A percentile compares a stretch with the other conserved stretches of the same genome.
Evolutionary conservation across 2,329 filamentous ascomycete genomes (phyloP).

Genomic region (Acarospora socialis): DNA sequence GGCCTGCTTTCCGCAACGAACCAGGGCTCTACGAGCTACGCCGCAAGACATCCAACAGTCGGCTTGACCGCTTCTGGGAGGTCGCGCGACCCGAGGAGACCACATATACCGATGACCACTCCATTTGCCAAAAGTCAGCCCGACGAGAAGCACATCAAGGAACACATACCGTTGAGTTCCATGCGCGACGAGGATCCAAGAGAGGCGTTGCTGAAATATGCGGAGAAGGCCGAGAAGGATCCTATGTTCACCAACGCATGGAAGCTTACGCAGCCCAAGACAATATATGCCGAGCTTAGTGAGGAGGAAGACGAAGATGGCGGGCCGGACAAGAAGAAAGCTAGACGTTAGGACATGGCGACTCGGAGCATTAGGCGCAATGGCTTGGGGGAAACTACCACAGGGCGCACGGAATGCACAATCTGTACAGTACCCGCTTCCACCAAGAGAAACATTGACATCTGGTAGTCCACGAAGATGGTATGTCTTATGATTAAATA

Average conservation of each 20-base stretch:
- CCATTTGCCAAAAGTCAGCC: constrained; percentile 85
- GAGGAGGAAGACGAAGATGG: constrained; percentile 63
- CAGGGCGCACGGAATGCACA: no score
- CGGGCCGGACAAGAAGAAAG: constrained; percentile 50
- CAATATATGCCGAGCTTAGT: constrained; percentile 78
- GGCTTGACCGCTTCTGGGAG: constrained; percentile 67
- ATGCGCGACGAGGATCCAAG: constrained; percentile 96
- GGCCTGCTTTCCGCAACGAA: constrained; percentile 10
- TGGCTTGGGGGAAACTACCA: no score
- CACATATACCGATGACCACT: constrained; percentile 70
- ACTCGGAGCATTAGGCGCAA: no score
- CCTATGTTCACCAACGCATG: constrained; percentile 91
- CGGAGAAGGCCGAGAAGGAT: constrained; percentile 80
- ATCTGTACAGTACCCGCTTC: no score
- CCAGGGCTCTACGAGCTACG: constrained; percentile 10
- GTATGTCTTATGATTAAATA: no score
- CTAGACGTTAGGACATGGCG: constrained; percentile 21
- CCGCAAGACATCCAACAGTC: constrained; percentile 50
- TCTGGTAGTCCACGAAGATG: no score
- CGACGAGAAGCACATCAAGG: constrained; percentile 75
- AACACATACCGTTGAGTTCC: constrained; percentile 74
- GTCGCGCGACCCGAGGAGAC: constrained; percentile 64
- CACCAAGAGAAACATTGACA: no score
- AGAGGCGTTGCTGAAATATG: constrained; percentile 89
- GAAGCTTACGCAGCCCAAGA: constrained; percentile 80